A percentile compares a stretch with the other conserved stretches of the same genome.
phyloP scores from a whole-genome alignment of 805 yeast species.

The Starmerella davenportii region DNA sequence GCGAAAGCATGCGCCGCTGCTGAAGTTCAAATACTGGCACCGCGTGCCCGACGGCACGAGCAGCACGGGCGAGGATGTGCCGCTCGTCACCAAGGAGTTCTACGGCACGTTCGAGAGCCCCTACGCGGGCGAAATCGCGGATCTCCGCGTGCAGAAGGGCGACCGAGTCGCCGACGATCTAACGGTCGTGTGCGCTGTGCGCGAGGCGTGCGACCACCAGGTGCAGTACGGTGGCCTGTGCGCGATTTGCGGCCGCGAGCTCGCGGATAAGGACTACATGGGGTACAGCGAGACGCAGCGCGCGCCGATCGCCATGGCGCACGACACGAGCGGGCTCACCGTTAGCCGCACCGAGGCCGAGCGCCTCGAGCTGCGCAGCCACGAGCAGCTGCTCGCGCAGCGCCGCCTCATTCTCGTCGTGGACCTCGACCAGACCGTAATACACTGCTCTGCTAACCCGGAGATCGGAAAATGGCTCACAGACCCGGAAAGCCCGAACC shows the following conservation, averaged over 20 bases:
- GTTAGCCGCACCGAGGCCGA: constrained; percentile 77
- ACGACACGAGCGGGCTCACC: constrained; percentile 66
- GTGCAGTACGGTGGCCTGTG: constrained; percentile 91
- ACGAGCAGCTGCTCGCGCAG: constrained; percentile 40
- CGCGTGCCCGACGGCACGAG: constrained; percentile 26
- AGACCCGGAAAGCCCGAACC: constrained; percentile 71
- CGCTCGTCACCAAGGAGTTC: constrained; percentile 23
- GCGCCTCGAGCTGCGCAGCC: constrained; percentile 52
- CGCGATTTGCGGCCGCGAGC: constrained; percentile 73
- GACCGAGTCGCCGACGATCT: constrained; percentile 36
- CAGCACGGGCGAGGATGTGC: constrained; percentile 21
- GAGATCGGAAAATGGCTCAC: constrained; percentile 92
- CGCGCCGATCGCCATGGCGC: constrained; percentile 78
- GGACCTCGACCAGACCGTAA: constrained; percentile 91
- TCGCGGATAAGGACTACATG: constrained; percentile 57
- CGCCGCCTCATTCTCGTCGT: constrained; percentile 75
- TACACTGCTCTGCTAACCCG: constrained; percentile 95
- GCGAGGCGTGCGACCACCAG: constrained; percentile 78
- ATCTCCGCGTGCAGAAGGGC: constrained; percentile 35
- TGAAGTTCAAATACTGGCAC: constrained; percentile 52
- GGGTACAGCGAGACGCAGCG: constrained; percentile 52
- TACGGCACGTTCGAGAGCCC: constrained; percentile 56
- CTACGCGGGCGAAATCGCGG: constrained; percentile 46
- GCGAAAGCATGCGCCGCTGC: constrained; percentile 34
- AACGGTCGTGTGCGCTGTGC: constrained; percentile 37